phyloP scores from a whole-genome alignment of 345 rosid species.

The Corchorus capsularis region DNA sequence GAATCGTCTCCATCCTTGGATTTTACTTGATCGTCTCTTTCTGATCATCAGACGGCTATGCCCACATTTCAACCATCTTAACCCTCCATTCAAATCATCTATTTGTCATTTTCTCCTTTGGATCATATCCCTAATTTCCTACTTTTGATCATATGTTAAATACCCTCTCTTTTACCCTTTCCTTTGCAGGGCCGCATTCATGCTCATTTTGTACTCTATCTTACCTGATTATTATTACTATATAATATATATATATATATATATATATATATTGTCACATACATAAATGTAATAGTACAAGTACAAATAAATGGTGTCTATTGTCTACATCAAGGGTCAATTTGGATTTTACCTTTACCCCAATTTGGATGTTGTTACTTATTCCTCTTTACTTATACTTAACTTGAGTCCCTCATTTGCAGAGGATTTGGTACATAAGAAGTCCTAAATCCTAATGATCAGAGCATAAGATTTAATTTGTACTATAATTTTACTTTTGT shows the following conservation, averaged over 20 bases:
- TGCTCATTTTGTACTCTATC: background rate
- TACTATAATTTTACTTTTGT: too few species aligned
- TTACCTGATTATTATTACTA: background rate
- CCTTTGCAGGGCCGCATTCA: background rate
- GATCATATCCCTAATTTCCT: too few species aligned
- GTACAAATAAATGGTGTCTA: background rate
- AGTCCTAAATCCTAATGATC: too few species aligned
- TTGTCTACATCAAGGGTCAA: background rate
- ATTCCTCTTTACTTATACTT: background rate
- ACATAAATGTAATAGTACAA: background rate
- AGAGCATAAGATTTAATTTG: too few species aligned
- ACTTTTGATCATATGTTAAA: too few species aligned
- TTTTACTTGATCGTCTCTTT: background rate
- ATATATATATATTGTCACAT: background rate
- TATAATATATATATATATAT: too few species aligned
- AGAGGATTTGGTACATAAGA: too few species aligned
- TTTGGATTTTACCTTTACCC: background rate
- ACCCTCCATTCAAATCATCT: too few species aligned
- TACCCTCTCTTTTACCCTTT: too few species aligned
- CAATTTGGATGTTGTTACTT: background rate
- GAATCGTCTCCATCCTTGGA: constrained; percentile 2
- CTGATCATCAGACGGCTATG: background rate
- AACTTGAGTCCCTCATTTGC: too few species aligned
- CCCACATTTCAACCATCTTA: background rate
- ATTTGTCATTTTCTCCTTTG: too few species aligned